phyloP scores from a whole-genome alignment of 176 grass and related monocot genomes.

The Lolium multiflorum region DNA sequence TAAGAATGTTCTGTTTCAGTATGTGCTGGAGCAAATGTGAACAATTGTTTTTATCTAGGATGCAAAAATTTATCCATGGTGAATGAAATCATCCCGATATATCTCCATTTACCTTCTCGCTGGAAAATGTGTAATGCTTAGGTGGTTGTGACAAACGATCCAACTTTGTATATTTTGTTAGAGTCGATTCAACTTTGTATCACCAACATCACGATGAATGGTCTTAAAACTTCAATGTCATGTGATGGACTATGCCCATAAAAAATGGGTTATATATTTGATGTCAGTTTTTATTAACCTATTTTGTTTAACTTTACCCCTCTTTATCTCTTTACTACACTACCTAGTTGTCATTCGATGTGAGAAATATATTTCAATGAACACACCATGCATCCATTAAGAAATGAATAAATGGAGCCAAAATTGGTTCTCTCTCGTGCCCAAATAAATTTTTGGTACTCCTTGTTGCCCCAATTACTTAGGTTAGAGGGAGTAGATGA shows the following conservation, averaged over 20 bases:
- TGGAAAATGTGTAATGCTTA: neutral
- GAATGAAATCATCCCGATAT: neutral
- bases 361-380: neutral
- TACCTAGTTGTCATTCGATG: neutral
- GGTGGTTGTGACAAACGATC: neutral
- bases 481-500: neutral
- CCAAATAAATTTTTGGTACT: too few relatives aligned
- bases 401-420: neutral
- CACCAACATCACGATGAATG: neutral
- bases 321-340: neutral
- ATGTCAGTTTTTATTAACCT: neutral
- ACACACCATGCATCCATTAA: neutral
- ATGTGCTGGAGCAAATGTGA: neutral
- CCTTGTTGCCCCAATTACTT: too few relatives aligned
- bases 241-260: too few relatives aligned
- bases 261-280: neutral
- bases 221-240: too few relatives aligned
- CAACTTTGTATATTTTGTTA: neutral
- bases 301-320: neutral
- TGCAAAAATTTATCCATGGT: neutral
- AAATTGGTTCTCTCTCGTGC: too few relatives aligned
- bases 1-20: neutral
- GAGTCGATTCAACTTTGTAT: neutral
- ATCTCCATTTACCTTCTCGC: neutral
- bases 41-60: neutral